phyloP scores from a whole-genome alignment of 805 yeast genomes.

The Pachysolen tannophilus region DNA sequence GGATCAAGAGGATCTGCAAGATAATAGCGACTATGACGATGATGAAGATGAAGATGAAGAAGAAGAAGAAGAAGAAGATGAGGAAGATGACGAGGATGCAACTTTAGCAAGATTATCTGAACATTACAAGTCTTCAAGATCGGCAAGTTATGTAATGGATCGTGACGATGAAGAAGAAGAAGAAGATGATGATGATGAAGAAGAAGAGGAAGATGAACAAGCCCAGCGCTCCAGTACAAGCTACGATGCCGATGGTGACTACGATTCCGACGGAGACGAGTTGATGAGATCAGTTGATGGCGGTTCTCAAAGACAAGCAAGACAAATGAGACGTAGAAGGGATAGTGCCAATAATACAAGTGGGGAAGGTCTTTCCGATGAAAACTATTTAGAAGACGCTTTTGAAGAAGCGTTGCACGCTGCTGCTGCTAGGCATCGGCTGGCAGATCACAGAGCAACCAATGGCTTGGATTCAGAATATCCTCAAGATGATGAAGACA shows the following conservation, averaged over 20 bases:
- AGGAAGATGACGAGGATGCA: conserved; percentile 20
- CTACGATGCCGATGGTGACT: conserved; percentile 7
- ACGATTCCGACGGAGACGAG: conserved; percentile 8
- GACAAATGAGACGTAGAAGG: neutral
- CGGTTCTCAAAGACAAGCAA: neutral
- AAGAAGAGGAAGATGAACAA: conserved; percentile 9
- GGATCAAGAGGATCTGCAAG: conserved; percentile 17
- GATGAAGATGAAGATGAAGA: conserved; percentile 9
- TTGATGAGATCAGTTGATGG: conserved; percentile 8
- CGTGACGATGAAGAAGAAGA: conserved; percentile 14
- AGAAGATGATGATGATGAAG: conserved; percentile 6
- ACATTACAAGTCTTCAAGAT: conserved; percentile 11
- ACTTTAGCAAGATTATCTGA: conserved; percentile 27
- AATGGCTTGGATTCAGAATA: conserved; percentile 7
- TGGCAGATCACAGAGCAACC: neutral
- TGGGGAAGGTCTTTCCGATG: conserved; percentile 19
- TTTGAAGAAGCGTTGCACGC: neutral
- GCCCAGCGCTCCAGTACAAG: too few relatives aligned
- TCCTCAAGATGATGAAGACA: conserved; percentile 11
- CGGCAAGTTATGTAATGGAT: conserved; percentile 7
- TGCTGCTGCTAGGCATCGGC: neutral
- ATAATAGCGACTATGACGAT: conserved; percentile 18
- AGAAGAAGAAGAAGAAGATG: conserved; percentile 12
- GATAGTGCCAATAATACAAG: conserved; percentile 10
- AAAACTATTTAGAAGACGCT: conserved; percentile 14